Evolutionary conservation across 345 rosid genomes (phyloP), one percentile per base, ranked within the genome.

Genomic region (Salix arbutifolia): DNA sequence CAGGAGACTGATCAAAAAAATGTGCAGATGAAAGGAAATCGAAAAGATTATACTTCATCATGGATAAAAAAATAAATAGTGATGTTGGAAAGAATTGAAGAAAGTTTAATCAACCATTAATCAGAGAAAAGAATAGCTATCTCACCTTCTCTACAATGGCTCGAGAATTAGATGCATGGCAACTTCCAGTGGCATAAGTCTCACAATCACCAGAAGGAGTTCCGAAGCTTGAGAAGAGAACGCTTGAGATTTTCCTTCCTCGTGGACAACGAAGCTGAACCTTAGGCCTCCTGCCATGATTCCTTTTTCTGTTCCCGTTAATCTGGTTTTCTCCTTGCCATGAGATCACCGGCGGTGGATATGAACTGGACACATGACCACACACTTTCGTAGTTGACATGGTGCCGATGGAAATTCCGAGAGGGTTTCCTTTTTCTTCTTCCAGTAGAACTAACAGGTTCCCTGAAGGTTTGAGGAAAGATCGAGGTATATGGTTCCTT

Each of bases 401-500:
- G 1, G 70, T 67, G 38, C 21, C 48, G 21, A 35, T 18, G 23
- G 48, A 37, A 18, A 35, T 67, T 17, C 46, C 70, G 18, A 67
- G 46, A 67, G 46, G 70, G 48, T 67, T 12, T 35, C 48, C 70
- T 1, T 37, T 65, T 21, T 67, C 70, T 37, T 67, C 28, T 67
- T 67, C 70, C 19, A 37, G 11, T 33, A 67, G 8, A 67, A 37
- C 70, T 37, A 67, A 66, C 17, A 35, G 4, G 52, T 11, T 67
- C 14, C 40, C 19, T n/a, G 16, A 17, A 18, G 80, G 71, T 80
- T 77, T 77, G 25, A 87, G 79, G 77, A 80, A 86, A 25, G 86
- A 78, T 65, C 80, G 79, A 58, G 90, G 87, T n/a, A 89, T 42
- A 38, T 86, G 76, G 82, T 84, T 88, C 91, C 90, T 87, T n/a